Evolutionary conservation across 139 green algal species (phyloP), one percentile per base, ranked within the genome.

Genomic region (Chlamydomonas applanata): DNA sequence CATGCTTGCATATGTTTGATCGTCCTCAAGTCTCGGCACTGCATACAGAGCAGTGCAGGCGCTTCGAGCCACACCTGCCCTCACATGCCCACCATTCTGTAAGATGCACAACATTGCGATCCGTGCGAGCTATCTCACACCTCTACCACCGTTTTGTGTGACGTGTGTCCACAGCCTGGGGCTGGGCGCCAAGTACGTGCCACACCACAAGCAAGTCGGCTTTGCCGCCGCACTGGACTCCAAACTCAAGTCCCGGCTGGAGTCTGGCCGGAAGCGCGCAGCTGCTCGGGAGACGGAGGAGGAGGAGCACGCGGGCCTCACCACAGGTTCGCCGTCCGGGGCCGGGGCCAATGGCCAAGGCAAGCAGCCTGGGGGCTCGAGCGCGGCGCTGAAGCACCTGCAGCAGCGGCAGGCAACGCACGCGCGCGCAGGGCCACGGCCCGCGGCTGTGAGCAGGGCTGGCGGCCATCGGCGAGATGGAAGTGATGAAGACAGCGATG

Each of bases 151-250:
- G n/a, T n/a, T n/a, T n/a, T n/a, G n/a, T n/a, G n/a, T n/a, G n/a
- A n/a, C n/a, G n/a, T n/a, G n/a, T n/a, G n/a, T 53, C 13, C 30
- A 44, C 61, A 84, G 78, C 32, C 62, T 84, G 33, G 78, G 78
- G 9, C 49, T 84, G 22, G 78, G 78, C 32, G 78, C 78, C 14
- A 80, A 79, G 40, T 84, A 78, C 59, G 34, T 84, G 33, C 72
- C 78, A n/a, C 78, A 84, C 60, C 60, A 80, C n/a, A 84, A 84
- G 60, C 72, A 57, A 13, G 59, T 80, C 7, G 75, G 74, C 59
- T 45, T 67, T 44, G 75, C 69, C 2, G 61, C 69, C 20, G 61
- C 69, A 0, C 36, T 81, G 49, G 69, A 81, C 52, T 3, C 7
- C 45, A 73, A 63, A 29, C 46, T 81, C 45, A 66, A 67, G 35